These are phyloP conservation scores for Eucalyptus guilfoylei DNA, from an alignment of 345 rosid genomes.

Conservation along the genomic window DNA sequence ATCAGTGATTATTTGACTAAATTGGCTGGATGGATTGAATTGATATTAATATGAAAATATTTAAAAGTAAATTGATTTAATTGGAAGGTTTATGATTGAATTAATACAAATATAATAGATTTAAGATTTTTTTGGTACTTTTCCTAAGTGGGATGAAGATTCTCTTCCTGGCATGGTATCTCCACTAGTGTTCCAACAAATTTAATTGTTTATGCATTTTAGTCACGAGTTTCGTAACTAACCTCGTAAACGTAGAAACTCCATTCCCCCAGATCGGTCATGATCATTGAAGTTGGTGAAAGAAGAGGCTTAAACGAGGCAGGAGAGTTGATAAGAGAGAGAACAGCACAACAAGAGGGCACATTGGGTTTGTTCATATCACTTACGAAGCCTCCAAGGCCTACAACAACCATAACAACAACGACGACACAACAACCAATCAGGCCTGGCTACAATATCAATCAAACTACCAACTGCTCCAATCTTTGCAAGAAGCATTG, in stretches of 20 bases:
- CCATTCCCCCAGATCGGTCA: not conserved
- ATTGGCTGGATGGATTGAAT: accelerated
- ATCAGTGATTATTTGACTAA: accelerated
- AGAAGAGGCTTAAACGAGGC: not conserved
- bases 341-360: not conserved
- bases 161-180: not conserved
- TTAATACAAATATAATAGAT: too few relatives aligned
- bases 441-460: not conserved
- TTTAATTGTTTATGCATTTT: not conserved
- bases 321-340: not conserved
- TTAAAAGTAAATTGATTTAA: accelerated
- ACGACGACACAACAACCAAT: not conserved
- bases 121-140: too few relatives aligned
- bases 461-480: not conserved
- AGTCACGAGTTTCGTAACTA: not conserved
- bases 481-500: not conserved
- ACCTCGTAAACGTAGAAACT: not conserved
- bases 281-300: not conserved
- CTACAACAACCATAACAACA: not conserved
- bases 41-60: too few relatives aligned
- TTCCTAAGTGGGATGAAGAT: not conserved
- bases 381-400: not conserved
- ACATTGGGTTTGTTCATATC: not conserved
- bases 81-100: accelerated
- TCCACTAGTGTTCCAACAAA: not conserved